phyloP scores from a whole-genome alignment of 2,329 filamentous ascomycete genomes.

The Herpotrichia juniperi region DNA sequence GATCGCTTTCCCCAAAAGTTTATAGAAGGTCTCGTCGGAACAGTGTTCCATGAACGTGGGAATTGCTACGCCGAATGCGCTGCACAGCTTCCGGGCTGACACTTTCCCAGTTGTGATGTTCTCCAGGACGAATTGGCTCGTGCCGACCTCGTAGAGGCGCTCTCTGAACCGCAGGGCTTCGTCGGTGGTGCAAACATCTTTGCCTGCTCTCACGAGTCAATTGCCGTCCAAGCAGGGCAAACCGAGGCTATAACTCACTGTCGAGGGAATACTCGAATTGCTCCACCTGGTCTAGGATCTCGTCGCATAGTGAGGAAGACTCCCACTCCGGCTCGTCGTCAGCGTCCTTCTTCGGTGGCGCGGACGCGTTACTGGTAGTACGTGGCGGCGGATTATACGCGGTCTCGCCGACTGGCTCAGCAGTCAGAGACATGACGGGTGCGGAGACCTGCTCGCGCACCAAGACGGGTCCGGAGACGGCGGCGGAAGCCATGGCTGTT shows the following conservation, averaged over 20 bases:
- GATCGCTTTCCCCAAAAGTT: conserved; percentile 77
- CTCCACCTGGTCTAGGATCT: conserved; percentile 40
- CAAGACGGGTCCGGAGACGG: conserved; percentile 32
- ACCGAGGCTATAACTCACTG: conserved; percentile 16
- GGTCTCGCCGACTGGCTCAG: conserved; percentile 19
- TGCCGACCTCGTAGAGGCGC: conserved; percentile 77
- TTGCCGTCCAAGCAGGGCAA: conserved; percentile 1
- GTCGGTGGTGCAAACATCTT: conserved; percentile 39
- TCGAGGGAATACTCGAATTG: conserved; percentile 34
- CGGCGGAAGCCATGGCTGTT: conserved; percentile 33
- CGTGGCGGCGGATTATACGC: conserved; percentile 15
- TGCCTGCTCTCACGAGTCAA: conserved; percentile 23
- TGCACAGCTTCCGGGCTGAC: conserved; percentile 81
- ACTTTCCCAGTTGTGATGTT: conserved; percentile 63
- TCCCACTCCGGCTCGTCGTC: conserved; percentile 36
- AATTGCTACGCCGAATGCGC: conserved; percentile 80
- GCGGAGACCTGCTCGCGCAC: conserved; percentile 29
- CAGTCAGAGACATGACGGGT: conserved; percentile 22
- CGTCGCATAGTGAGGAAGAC: conserved; percentile 39
- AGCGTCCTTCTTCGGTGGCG: conserved; percentile 18
- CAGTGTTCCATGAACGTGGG: conserved; percentile 75
- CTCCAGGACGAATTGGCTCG: conserved; percentile 74
- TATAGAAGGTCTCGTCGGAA: conserved; percentile 76
- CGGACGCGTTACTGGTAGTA: conserved; percentile 16
- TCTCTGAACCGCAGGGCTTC: conserved; percentile 73